phyloP scores from a whole-genome alignment of 1,284 basidiomycete genomes.

The Malassezia restricta region DNA sequence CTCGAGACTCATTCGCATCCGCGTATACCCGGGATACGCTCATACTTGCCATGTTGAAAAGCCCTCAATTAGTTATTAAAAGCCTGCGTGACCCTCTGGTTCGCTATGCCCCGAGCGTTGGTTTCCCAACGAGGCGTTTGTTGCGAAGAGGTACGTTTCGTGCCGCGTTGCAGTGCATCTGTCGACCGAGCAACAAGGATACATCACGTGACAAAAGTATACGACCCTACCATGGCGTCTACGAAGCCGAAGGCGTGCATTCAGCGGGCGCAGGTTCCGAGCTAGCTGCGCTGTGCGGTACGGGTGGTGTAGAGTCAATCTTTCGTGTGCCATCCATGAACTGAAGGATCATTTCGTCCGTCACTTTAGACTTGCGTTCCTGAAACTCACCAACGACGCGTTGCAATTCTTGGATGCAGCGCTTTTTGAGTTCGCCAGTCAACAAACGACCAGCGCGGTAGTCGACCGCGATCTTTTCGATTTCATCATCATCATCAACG shows the following conservation, averaged over 20 bases:
- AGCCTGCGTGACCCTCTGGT: background rate
- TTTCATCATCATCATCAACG: constrained; percentile 80
- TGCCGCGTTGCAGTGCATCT: too few relatives aligned
- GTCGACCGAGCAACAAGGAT: too few relatives aligned
- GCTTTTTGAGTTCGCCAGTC: constrained; percentile 83
- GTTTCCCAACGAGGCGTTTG: constrained; percentile 19
- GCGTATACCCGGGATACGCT: constrained; percentile 52
- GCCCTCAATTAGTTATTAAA: background rate
- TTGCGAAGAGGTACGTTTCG: background rate
- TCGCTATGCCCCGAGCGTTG: constrained; percentile 2
- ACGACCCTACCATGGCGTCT: too few relatives aligned
- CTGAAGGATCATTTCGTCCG: constrained; percentile 61
- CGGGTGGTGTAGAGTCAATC: constrained; percentile 50
- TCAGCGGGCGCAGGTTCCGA: too few relatives aligned
- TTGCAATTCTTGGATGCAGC: constrained; percentile 73
- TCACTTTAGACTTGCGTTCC: constrained; percentile 71
- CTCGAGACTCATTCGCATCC: constrained; percentile 54
- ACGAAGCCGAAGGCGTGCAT: too few relatives aligned
- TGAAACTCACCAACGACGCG: constrained; percentile 78
- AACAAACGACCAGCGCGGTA: constrained; percentile 78
- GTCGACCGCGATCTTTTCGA: constrained; percentile 68
- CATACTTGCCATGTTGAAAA: constrained; percentile 15
- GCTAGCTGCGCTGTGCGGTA: background rate
- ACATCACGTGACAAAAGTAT: too few relatives aligned
- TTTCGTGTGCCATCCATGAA: constrained; percentile 77